These are phyloP conservation scores for Fusarium miscanthi DNA, from an alignment of 2,329 filamentous ascomycete species.

Conservation along the genomic window DNA sequence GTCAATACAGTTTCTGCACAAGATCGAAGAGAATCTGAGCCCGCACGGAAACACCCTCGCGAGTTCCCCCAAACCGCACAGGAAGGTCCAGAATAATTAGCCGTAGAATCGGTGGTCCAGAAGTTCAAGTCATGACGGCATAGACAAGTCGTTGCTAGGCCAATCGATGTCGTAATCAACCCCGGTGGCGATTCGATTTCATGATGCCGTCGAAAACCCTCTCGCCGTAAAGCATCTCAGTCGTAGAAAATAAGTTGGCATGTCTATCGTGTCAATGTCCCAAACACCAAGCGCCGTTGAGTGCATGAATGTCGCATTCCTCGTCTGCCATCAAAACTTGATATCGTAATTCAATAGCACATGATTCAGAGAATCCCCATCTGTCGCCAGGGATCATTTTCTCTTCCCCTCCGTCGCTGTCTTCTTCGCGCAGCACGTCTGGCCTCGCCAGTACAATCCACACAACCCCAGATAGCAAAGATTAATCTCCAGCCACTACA, in stretches of 20 bases:
- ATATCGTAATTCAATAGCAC: constrained; percentile 11
- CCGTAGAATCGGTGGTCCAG: neutral
- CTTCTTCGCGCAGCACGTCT: constrained; percentile 34
- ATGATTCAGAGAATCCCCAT: constrained; percentile 32
- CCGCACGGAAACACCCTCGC: rapidly evolving
- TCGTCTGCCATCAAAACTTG: neutral
- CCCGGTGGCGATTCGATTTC: neutral
- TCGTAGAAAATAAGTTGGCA: neutral
- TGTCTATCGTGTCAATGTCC: neutral
- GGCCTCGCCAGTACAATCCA: constrained; percentile 43
- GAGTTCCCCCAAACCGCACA: rapidly evolving
- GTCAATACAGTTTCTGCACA: too few relatives aligned
- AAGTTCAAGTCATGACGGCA: neutral
- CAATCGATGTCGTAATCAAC: neutral
- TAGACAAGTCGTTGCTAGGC: neutral
- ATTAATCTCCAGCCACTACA: constrained; percentile 44
- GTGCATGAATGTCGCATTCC: constrained; percentile 10
- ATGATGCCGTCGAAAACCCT: neutral
- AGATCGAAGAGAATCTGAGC: neutral
- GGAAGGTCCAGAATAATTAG: neutral
- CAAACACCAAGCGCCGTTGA: constrained; percentile 14
- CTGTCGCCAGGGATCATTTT: constrained; percentile 38
- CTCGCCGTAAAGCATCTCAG: neutral
- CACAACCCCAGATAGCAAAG: constrained; percentile 47
- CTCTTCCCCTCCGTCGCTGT: constrained; percentile 21